A percentile compares a stretch with the other conserved stretches of the same genome.
Conservation (phyloP, 2,329 filamentous ascomycete species). For the Pyrenophora teres region DNA sequence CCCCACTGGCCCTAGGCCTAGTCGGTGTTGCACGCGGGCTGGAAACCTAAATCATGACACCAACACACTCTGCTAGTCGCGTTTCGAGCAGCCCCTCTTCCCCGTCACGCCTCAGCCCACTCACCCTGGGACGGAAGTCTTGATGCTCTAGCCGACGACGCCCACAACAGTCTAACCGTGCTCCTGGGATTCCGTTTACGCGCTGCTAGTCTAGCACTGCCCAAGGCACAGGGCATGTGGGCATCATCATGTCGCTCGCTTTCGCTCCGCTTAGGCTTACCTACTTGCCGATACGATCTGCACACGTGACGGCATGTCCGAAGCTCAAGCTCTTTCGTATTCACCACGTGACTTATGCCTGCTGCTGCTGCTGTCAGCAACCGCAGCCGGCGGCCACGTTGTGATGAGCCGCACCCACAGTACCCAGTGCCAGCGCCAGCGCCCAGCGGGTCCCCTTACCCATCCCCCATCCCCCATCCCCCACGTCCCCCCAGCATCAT, state of each 20-base stretch:
- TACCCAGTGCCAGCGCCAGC: not conserved
- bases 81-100: slow-evolving; percentile 19
- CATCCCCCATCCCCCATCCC: no score
- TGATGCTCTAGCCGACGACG: slow-evolving; percentile 38
- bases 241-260: slow-evolving; percentile 3
- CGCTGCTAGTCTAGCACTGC: slow-evolving; percentile 17
- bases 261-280: slow-evolving; percentile 6
- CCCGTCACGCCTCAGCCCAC: slow-evolving; percentile 27
- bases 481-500: no score
- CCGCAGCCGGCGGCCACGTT: slow-evolving; percentile 39
- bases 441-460: not conserved
- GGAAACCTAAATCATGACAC: slow-evolving; percentile 36
- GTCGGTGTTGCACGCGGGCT: slow-evolving; percentile 36
- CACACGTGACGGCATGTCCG: no score
- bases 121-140: slow-evolving; percentile 26
- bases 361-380: slow-evolving; percentile 16
- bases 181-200: slow-evolving; percentile 36
- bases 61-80: slow-evolving; percentile 18
- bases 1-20: slow-evolving; percentile 26
- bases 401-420: slow-evolving; percentile 30
- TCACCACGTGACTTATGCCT: no score
- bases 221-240: not conserved
- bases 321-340: slow-evolving; percentile 1
- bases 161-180: slow-evolving; percentile 31
- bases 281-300: not conserved